These are phyloP conservation scores for Melocanna baccifera DNA, from an alignment of 176 grass and related monocot genomes.

Conservation along the genomic window DNA sequence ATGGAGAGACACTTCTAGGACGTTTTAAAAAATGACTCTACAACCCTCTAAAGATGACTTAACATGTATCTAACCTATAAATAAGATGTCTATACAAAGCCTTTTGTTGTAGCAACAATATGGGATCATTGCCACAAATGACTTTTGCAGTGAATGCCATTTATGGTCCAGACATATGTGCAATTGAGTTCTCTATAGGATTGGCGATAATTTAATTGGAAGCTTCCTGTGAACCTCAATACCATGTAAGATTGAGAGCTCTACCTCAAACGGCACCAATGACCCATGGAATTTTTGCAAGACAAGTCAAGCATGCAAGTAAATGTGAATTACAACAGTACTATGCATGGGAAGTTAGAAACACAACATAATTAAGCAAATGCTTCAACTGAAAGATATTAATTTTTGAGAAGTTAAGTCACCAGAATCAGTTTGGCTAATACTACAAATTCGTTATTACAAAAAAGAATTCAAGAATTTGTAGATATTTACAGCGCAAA, in stretches of 20 bases:
- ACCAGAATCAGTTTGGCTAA: not conserved
- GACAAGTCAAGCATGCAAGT: not conserved
- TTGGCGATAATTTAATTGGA: not conserved
- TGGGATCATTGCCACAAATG: not conserved
- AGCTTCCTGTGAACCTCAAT: not conserved
- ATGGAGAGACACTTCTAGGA: too few relatives aligned
- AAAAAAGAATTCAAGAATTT: not conserved
- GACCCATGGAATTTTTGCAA: not conserved
- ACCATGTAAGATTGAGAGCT: not conserved
- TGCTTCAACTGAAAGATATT: not conserved
- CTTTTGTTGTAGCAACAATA: not conserved
- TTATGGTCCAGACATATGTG: not conserved
- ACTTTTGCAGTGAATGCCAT: not conserved
- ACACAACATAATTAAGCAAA: not conserved
- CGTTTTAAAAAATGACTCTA: too few relatives aligned
- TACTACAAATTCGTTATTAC: not conserved
- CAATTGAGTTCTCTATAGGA: not conserved
- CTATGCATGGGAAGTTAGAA: not conserved
- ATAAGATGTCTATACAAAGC: too few relatives aligned
- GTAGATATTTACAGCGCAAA: constrained; percentile 17
- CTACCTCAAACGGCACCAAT: not conserved
- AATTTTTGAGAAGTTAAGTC: not conserved
- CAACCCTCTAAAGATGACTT: too few relatives aligned
- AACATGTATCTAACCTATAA: too few relatives aligned
- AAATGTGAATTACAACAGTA: not conserved